Evolutionary conservation across 2,329 filamentous ascomycete genomes (phyloP), one percentile per base, ranked within the genome.

Genomic region (Emericellopsis atlantica): DNA sequence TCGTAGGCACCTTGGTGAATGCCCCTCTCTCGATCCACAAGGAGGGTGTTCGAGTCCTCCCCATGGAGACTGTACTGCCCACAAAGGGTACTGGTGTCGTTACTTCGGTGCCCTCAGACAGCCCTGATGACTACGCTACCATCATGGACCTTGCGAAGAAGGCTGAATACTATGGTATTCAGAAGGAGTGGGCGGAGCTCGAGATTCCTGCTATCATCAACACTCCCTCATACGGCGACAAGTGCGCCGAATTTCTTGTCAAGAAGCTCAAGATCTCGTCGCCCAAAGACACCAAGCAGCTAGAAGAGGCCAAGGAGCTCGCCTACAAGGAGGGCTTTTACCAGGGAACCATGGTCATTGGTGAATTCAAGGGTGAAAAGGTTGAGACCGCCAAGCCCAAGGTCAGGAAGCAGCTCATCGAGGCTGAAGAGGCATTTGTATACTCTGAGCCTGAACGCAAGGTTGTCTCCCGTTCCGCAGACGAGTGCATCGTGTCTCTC

Each of bases 271-370:
- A 96, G 72, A 98, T 98, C 56, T 81, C 86, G 48, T 96, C 90
- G 11, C 90, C 92, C 46, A 98, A 98, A 64, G 92, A 98, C 56
- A 76, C 81, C 31, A 92, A 85, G 58, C 62, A 89, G 62, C 78
- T 98, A 37, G 84, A 84, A 36, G 84, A 95, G 60, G 92, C 92
- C 36, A 98, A 98, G 66, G 90, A 96, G 50, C 68, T 93, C 49
- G 89, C 92, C 1, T 98, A 98, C 72, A 95, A 92, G 64, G 89
- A 95, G 57, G 92, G 89, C 14, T 96, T 86, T 69, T 98, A 98
- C 69, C 88, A 95, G 65, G 92, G 92, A 49, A 82, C 74, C 43
- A 85, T 98, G 79, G 69, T 88, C 47, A 74, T 86, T 45, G 92
- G 92, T 43, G 84, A 95, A 24, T 94, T 84, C 65, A 84, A 81